Base-by-base conservation (phyloP, 148 eudicot species). In the Chenopodium formosanum region DNA sequence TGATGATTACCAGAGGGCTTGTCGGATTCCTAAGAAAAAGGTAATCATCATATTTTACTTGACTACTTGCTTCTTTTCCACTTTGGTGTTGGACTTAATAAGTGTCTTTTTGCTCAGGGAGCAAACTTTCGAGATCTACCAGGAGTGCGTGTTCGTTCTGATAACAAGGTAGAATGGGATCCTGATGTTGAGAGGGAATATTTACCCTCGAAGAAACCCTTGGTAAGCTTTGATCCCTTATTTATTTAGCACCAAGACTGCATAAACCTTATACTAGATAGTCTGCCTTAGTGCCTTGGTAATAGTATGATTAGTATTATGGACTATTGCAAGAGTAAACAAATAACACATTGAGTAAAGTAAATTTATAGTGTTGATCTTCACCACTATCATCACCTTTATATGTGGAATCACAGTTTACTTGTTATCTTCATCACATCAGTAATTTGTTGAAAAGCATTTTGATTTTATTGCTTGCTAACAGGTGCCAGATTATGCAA, bases 401-500 rank as follows among this genome's bases (percentile, higher is more conserved):
- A 48, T 48, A 0, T 48, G 12, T 48, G 52, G 3, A 48, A 48
- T 48, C 52, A 11, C 11, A 10, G 12, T 48, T 48, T 9, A 48
- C 13, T 50, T 9, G 14, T 50, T 50, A 50, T 50, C 53, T 50
- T 50, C 14, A 9, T 13, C 14, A 50, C 53, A 50, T 11, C 25
- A n/a, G 4, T n/a, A 25, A 23, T 9, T 34, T 70, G 73, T 70
- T 37, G 25, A 71, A 9, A 31, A 0, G 0, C 20, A 6, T 63
- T 73, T 2, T 46, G 13, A 23, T 64, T 31, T 64, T 73, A 27
- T 62, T 86, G 56, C 74, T 77, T 72, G 27, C 32, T 29, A 65
- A 74, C 34, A 93, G 97, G 93, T 96, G 0, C 99, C 98, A 4
- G 89, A 92, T 66, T 94, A 96, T 81, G 97, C 98, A 0, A 90